These are phyloP conservation scores for Zelonia costaricensis DNA, from an alignment of 208 protist genomes.

Conservation along the genomic window DNA sequence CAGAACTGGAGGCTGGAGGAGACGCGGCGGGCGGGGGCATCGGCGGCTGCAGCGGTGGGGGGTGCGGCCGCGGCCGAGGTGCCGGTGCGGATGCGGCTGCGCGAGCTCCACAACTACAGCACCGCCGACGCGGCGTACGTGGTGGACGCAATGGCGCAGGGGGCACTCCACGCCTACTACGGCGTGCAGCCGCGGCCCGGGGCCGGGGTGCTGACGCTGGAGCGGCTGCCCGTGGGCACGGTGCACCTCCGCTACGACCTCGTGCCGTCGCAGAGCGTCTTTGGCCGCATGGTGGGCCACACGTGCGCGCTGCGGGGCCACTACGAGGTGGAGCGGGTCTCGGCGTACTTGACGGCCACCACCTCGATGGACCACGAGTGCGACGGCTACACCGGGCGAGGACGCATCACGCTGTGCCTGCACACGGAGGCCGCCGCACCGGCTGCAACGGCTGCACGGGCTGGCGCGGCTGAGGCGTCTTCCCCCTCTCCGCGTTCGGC, in stretches of 20 bases:
- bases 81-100: conserved; percentile 19
- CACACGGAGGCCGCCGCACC: conserved; percentile 37
- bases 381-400: conserved; percentile 77
- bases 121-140: background rate
- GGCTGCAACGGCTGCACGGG: background rate
- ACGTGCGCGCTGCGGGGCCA: conserved; percentile 39
- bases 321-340: conserved; percentile 78
- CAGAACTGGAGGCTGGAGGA: conserved; percentile 57
- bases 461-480: background rate
- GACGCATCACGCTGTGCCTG: conserved; percentile 74
- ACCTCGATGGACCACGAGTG: conserved; percentile 86
- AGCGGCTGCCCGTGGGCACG: conserved; percentile 60
- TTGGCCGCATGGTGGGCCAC: conserved; percentile 73
- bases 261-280: conserved; percentile 59
- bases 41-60: background rate
- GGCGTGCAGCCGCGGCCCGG: conserved; percentile 37
- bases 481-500: background rate
- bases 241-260: conserved; percentile 71
- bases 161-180: conserved; percentile 36
- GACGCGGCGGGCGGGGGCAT: background rate
- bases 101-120: conserved; percentile 33
- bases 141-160: background rate
- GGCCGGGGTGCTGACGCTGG: conserved; percentile 43
- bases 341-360: conserved; percentile 67
- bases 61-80: background rate